Conservation (phyloP, 2,329 filamentous ascomycete species). For the Pseudopyrenochaeta lycopersici region DNA sequence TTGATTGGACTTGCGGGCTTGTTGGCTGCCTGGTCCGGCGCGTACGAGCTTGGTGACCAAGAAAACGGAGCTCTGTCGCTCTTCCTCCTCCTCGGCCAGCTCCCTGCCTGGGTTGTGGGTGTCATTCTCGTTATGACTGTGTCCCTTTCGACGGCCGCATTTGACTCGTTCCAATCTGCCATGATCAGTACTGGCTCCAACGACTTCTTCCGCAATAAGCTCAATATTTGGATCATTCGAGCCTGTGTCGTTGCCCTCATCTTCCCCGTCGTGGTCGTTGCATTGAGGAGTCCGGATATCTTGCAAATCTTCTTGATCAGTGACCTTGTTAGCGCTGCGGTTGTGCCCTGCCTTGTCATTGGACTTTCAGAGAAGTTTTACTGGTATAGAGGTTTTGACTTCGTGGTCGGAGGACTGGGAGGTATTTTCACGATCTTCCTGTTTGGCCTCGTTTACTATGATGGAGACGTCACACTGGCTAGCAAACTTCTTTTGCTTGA, state of each 20-base stretch:
- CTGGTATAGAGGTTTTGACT: conserved; percentile 83
- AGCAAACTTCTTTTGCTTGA: conserved; percentile 75
- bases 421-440: conserved; percentile 83
- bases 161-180: conserved; percentile 81
- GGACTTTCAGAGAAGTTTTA: conserved; percentile 72
- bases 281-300: conserved; percentile 76
- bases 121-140: conserved; percentile 84
- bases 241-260: conserved; percentile 75
- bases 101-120: conserved; percentile 83
- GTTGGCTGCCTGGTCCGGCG: conserved; percentile 80
- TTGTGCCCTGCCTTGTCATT: conserved; percentile 78
- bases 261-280: conserved; percentile 76
- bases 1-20: conserved; percentile 78
- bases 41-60: conserved; percentile 69
- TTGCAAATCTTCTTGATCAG: conserved; percentile 85
- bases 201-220: conserved; percentile 83
- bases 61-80: conserved; percentile 74
- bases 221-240: conserved; percentile 79
- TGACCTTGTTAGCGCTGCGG: conserved; percentile 78
- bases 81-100: conserved; percentile 75
- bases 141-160: conserved; percentile 77
- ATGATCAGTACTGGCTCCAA: conserved; percentile 88
- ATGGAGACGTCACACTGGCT: conserved; percentile 70
- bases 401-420: conserved; percentile 78
- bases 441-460: conserved; percentile 82